Percentiles rank a stretch among this genome's conserved stretches.
Evolutionary conservation across 2,329 filamentous ascomycete species (phyloP).

Genomic region (Metarhizium anisopliae): DNA sequence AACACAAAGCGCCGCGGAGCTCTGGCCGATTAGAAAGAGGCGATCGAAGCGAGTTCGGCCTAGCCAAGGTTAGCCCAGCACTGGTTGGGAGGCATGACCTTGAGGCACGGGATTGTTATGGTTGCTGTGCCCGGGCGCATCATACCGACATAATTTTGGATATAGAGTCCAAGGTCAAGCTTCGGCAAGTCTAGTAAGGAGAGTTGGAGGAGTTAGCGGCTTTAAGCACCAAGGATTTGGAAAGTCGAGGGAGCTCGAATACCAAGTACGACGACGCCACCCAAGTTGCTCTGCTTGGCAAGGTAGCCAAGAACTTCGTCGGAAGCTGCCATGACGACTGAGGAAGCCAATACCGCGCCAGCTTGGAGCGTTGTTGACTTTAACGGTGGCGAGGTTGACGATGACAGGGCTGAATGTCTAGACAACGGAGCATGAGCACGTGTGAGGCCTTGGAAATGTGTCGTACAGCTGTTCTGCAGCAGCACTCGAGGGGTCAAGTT

Average conservation of each 20-base stretch:
- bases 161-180: constrained; percentile 85
- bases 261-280: constrained; percentile 40
- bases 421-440: not conserved
- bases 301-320: constrained; percentile 32
- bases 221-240: not conserved
- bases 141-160: constrained; percentile 78
- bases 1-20: constrained; percentile 63
- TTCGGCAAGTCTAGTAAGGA: constrained; percentile 60
- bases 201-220: not conserved
- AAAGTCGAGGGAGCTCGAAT: constrained; percentile 3
- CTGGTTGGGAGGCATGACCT: not conserved
- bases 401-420: not conserved
- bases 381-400: not conserved
- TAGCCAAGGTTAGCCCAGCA: constrained; percentile 23
- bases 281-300: constrained; percentile 35
- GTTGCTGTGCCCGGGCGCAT: not conserved
- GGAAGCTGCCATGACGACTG: constrained; percentile 25
- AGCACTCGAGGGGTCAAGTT: too few relatives aligned
- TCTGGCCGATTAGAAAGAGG: constrained; percentile 70
- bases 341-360: not conserved
- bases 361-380: not conserved
- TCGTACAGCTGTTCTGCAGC: not conserved
- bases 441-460: not conserved
- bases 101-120: not conserved
- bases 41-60: constrained; percentile 75